phyloP scores from a whole-genome alignment of 352 stramenopile genomes.

The Globisporangium radiosum region DNA sequence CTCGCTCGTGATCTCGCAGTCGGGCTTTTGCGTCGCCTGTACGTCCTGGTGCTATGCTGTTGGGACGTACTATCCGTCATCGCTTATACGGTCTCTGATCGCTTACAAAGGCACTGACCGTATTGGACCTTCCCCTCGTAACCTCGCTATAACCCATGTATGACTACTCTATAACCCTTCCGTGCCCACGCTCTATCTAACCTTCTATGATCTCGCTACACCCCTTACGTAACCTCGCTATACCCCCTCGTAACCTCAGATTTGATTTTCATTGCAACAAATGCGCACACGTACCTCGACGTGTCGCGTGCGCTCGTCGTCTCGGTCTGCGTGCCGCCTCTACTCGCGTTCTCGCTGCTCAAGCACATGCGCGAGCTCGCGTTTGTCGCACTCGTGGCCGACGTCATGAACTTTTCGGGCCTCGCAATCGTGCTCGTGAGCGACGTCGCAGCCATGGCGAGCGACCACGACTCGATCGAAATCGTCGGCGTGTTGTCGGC shows the following conservation, averaged over 20 bases:
- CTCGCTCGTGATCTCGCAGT: constrained; percentile 83
- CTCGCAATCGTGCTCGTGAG: constrained; percentile 78
- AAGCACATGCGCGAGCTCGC: constrained; percentile 85
- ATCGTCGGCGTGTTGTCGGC: constrained; percentile 47
- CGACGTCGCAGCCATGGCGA: constrained; percentile 70
- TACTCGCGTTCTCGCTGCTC: constrained; percentile 79
- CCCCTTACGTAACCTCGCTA: not conserved
- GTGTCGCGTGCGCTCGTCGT: constrained; percentile 52
- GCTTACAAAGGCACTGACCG: too few species aligned
- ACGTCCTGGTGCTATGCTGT: constrained; percentile 5
- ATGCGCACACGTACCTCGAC: constrained; percentile 70
- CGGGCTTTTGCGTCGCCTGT: constrained; percentile 87
- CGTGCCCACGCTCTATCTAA: not conserved
- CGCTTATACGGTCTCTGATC: too few species aligned
- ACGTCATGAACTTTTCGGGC: constrained; percentile 85
- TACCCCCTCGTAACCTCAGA: constrained; percentile 25
- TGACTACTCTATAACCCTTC: too few species aligned
- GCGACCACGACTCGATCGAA: constrained; percentile 46
- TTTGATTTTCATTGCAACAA: constrained; percentile 90
- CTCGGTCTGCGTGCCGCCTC: constrained; percentile 45
- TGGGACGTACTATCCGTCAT: too few species aligned
- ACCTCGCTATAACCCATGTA: too few species aligned
- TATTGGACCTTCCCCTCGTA: too few species aligned
- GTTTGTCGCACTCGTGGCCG: constrained; percentile 83
- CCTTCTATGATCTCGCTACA: not conserved